A percentile compares a stretch with the other conserved stretches of the same genome.
These are phyloP conservation scores for Plenodomus tracheiphilus DNA, from an alignment of 2,329 filamentous ascomycete species.

Conservation along the genomic window DNA sequence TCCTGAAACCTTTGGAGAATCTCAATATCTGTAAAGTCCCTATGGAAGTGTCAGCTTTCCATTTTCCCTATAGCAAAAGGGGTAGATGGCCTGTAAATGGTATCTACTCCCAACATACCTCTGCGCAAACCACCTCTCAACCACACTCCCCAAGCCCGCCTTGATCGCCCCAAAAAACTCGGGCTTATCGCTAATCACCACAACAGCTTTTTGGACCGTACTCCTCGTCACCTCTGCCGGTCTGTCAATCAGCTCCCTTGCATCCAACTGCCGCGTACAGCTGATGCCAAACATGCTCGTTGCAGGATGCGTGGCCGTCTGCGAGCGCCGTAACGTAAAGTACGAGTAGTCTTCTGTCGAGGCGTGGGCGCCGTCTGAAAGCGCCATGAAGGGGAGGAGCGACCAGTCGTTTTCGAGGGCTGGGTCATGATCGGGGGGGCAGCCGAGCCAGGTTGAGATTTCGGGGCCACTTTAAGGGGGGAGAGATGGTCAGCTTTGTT, in stretches of 20 bases:
- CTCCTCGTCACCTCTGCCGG: slow-evolving; percentile 92
- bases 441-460: slow-evolving; percentile 89
- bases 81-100: not conserved
- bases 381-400: slow-evolving; percentile 91
- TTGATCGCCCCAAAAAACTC: slow-evolving; percentile 88
- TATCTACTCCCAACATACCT: slow-evolving; percentile 51
- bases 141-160: slow-evolving; percentile 87
- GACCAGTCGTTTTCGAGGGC: slow-evolving; percentile 86
- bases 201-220: slow-evolving; percentile 96
- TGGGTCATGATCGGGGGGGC: slow-evolving; percentile 73
- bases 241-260: slow-evolving; percentile 73
- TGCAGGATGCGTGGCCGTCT: slow-evolving; percentile 54
- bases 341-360: slow-evolving; percentile 97
- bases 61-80: too few relatives aligned
- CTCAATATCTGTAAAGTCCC: slow-evolving; percentile 87
- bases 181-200: slow-evolving; percentile 89
- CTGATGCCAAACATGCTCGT: slow-evolving; percentile 95
- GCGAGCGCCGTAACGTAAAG: slow-evolving; percentile 78
- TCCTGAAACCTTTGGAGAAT: slow-evolving; percentile 91
- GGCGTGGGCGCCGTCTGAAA: slow-evolving; percentile 93
- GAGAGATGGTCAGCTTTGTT: too few relatives aligned
- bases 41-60: slow-evolving; percentile 32
- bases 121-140: slow-evolving; percentile 95
- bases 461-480: slow-evolving; percentile 71
- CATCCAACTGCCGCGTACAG: slow-evolving; percentile 89